These are phyloP conservation scores for Pseudopithomyces chartarum DNA, from an alignment of 2,329 filamentous ascomycete genomes.

Conservation along the genomic window DNA sequence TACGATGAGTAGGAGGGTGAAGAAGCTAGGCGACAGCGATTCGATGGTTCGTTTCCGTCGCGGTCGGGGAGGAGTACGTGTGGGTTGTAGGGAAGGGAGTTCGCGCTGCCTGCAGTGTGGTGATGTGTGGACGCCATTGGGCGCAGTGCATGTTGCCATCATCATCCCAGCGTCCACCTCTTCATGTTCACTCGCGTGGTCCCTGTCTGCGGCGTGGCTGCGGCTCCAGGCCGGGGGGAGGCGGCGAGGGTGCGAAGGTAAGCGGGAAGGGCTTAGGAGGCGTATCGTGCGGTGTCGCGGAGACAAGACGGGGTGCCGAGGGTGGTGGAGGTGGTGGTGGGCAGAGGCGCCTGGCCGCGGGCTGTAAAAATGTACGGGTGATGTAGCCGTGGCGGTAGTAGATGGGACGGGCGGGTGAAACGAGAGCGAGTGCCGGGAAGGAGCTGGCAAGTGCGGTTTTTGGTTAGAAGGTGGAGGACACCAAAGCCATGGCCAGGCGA, in stretches of 20 bases:
- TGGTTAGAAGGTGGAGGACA: neutral
- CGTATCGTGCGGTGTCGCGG: neutral
- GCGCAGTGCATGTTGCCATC: slow-evolving; percentile 32
- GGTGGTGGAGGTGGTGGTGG: neutral
- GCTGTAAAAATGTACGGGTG: slow-evolving; percentile 8
- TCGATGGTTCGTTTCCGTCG: slow-evolving; percentile 26
- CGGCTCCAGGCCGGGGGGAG: slow-evolving; percentile 3
- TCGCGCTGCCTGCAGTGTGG: slow-evolving; percentile 20
- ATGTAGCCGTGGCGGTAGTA: slow-evolving; percentile 17
- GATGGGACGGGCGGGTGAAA: slow-evolving; percentile 20
- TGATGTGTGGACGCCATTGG: slow-evolving; percentile 21
- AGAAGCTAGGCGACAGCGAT: slow-evolving; percentile 12
- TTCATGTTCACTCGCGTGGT: slow-evolving; percentile 32
- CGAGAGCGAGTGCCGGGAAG: slow-evolving; percentile 13
- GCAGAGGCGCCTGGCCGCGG: neutral
- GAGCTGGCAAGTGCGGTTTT: slow-evolving; percentile 26
- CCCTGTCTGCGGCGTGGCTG: slow-evolving; percentile 7
- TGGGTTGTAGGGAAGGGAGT: slow-evolving; percentile 33
- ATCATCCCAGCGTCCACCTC: slow-evolving; percentile 23
- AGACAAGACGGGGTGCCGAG: neutral
- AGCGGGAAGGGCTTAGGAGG: neutral
- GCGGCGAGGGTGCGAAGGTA: neutral
- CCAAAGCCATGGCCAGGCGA: slow-evolving; percentile 9
- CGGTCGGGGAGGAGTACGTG: slow-evolving; percentile 36
- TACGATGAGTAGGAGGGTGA: slow-evolving; percentile 31